Base-by-base conservation (phyloP, 331 rosid genomes). In the Prunus yedoensis region DNA sequence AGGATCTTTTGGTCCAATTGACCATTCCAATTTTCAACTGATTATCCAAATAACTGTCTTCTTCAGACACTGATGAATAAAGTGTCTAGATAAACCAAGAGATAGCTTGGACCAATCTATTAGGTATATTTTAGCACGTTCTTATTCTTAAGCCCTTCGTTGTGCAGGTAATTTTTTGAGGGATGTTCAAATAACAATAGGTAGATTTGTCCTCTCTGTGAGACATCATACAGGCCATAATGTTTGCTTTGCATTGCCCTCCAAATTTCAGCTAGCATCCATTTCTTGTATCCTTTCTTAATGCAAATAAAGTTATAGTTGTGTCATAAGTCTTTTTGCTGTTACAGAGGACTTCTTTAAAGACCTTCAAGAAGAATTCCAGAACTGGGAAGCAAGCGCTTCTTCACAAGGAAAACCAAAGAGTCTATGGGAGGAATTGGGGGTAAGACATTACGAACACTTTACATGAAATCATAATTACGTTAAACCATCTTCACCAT, bases 151-250 rank as follows among this genome's bases (percentile, higher is more conserved):
- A 85, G 85, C 84, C 91, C 88, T 86, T 84, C 74, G 74, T 87
- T 83, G 83, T 95, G 99, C 99, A 95, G 97, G 99, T 88, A 84
- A 83, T 88, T 78, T 92, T 90, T 62, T 92, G 80, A 89, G 87
- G 87, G 99, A 92, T 92, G 97, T 91, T 88, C 97, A 92, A 89
- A 89, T 95, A 84, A 82, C 99, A 88, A 77, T 92, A 92, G 98
- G 99, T 95, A 95, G 99, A 84, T 89, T 80, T 83, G 81, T 85
- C 79, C 87, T 82, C 91, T 81, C 90, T 75, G 84, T 74, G 74
- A 86, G 80, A 82, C 78, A 82, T 82, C 85, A 79, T 76, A 72
- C 78, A 50, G 67, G 25, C 81, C 43, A 20, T 73, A 80, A 67
- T 76, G 70, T 71, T 84, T 75, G 76, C 83, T 71, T 81, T 81